These are phyloP conservation scores for Pichia kluyveri DNA, from an alignment of 805 yeast genomes.

Conservation along the genomic window DNA sequence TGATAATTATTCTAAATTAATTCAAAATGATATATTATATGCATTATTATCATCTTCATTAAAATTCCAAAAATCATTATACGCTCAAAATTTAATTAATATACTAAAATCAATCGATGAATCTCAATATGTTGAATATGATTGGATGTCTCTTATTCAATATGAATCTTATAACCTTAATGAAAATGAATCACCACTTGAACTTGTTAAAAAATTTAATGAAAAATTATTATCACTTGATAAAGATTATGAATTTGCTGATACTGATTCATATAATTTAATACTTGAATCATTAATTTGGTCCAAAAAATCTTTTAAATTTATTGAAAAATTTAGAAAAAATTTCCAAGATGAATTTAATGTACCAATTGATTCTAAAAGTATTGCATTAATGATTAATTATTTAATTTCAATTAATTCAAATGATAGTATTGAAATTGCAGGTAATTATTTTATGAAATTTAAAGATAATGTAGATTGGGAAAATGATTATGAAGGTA, in stretches of 20 bases:
- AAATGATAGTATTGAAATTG: slow-evolving; percentile 2
- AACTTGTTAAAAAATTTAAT: slow-evolving; percentile 20
- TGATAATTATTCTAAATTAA: slow-evolving; percentile 13
- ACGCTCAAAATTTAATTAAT: slow-evolving; percentile 13
- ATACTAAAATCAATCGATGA: slow-evolving; percentile 9
- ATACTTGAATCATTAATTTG: slow-evolving; percentile 21
- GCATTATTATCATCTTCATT: slow-evolving; percentile 20
- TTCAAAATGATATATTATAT: slow-evolving; percentile 19
- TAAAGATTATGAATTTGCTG: slow-evolving; percentile 15
- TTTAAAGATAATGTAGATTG: slow-evolving; percentile 33
- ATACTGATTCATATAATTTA: slow-evolving; percentile 18
- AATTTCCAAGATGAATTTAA: slow-evolving; percentile 25
- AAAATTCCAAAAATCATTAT: slow-evolving; percentile 12
- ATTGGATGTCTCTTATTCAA: slow-evolving; percentile 21
- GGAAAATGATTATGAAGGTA: slow-evolving; percentile 28
- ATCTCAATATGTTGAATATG: slow-evolving; percentile 13
- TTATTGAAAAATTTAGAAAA: slow-evolving; percentile 18
- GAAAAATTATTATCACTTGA: slow-evolving; percentile 7
- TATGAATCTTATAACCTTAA: slow-evolving; percentile 11
- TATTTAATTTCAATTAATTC: slow-evolving; percentile 10
- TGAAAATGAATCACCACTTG: slow-evolving; percentile 17
- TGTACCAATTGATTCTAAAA: slow-evolving; percentile 28
- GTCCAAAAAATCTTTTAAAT: slow-evolving; percentile 18
- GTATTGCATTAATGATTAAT: slow-evolving; percentile 28
- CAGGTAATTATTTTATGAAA: slow-evolving; percentile 6